Evolutionary conservation across 768 basidiomycete species (phyloP), one percentile per base, ranked within the genome.

Genomic region (Porpolomopsis calyptriformis): DNA sequence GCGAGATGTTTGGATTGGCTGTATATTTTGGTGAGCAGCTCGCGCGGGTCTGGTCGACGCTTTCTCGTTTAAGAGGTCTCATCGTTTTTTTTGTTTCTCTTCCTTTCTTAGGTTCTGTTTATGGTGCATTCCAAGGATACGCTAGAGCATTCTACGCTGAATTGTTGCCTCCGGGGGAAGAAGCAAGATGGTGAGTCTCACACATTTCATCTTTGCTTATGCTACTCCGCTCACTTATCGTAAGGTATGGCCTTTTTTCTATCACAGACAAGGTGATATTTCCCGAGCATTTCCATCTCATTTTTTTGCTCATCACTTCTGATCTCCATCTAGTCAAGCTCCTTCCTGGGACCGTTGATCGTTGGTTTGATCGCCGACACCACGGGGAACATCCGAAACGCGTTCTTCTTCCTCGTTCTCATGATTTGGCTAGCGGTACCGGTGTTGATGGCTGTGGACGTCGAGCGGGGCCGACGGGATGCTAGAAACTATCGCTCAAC

Each of bases 61-160:
- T 7, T 22, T 39, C 16, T 39, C 16, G 37, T 8, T 39, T 16
- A 6, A 8, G 16, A 10, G 16, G 8, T 24, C 34, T n/a, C n/a
- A 25, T 22, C 26, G 9, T 26, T 49, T 12, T 31, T 36, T 1
- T 35, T 45, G 20, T 18, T 4, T 14, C 31, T 14, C 16, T 27
- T 45, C 14, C 2, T 4, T 46, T 29, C 37, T 12, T 46, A 82
- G 80, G 80, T 45, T 66, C 74, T 53, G 74, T 90, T 1, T 92
- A 85, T 53, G 92, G 93, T 3, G 85, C 91, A 0, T 96, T 96
- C 65, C 90, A 94, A 62, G 76, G 85, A 19, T 94, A 91, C 51
- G 85, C 90, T 0, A 67, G 93, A 20, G 86, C 90, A 2, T 79
- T 85, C 34, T 97, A 88, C 56, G 80, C 89, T 1, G 87, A 87